Evolutionary conservation across 768 basidiomycete genomes (phyloP).

Genomic region (Serpula lacrymans): DNA sequence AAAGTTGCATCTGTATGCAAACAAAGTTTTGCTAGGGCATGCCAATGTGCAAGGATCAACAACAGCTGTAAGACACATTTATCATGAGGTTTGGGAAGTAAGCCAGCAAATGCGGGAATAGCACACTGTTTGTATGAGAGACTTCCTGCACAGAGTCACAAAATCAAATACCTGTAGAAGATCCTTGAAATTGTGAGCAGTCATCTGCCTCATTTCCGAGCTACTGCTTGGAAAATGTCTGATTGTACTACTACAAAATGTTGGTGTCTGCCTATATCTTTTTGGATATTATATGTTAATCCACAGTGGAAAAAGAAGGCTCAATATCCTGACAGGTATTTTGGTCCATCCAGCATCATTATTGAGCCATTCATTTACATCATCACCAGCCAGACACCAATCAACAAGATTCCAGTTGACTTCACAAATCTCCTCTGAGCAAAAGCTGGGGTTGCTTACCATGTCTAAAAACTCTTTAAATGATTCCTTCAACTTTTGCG

Average conservation of each 20-base stretch:
- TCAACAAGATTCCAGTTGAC: constrained; percentile 1
- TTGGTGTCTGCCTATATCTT: constrained; percentile 24
- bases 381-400: background rate
- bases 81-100: constrained; percentile 14
- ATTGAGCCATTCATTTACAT: constrained; percentile 5
- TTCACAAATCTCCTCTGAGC: background rate
- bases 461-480: constrained; percentile 12
- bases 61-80: constrained; percentile 13
- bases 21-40: constrained; percentile 27
- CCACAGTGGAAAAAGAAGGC: constrained; percentile 4
- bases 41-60: constrained; percentile 22
- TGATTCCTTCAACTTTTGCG: constrained; percentile 15
- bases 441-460: constrained; percentile 2
- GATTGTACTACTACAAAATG: constrained; percentile 32
- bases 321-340: constrained; percentile 4
- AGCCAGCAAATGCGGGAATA: constrained; percentile 30
- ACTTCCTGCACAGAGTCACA: background rate
- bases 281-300: background rate
- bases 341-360: constrained; percentile 14
- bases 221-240: constrained; percentile 29
- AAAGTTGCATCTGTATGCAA: constrained; percentile 19
- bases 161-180: constrained; percentile 26
- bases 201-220: constrained; percentile 34
- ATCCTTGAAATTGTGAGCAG: constrained; percentile 36
- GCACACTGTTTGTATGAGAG: constrained; percentile 16